Base-by-base conservation (phyloP, 139 green algal species). In the Volvox reticuliferus region DNA sequence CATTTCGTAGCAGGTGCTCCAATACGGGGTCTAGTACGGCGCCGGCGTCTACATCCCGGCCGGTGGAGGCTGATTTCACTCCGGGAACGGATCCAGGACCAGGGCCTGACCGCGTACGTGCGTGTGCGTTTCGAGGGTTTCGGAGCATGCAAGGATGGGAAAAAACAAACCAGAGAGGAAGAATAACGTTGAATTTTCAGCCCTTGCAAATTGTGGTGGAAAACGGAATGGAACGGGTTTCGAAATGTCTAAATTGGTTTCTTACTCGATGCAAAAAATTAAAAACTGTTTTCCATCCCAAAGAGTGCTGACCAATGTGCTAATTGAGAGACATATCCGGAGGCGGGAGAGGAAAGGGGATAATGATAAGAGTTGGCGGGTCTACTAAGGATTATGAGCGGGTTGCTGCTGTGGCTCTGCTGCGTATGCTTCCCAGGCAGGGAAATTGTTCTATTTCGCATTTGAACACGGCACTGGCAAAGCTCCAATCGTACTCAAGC, bases 1-100 rank as follows among this genome's bases (percentile, higher is more conserved):
- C 85, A n/a, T 89, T 92, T 12, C 82, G 77, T 37, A 97, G 87
- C 44, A 97, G 89, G 33, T 95, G 87, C 77, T 95, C 91, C 68
- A 96, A 61, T 26, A 93, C 86, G 9, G 93, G 85, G 83, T 94
- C 92, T 17, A 80, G 83, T 24, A 55, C 44, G 44, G 44, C 44
- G 9, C 44, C 44, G 12, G 9, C 22, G 3, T 32, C 30, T 78
- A 33, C 30, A 28, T 0, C 19, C 14, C 81, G 17, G 30, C 61
- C 77, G 13, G 36, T 2, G 65, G 65, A 73, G 65, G 65, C 65
- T 28, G 21, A 24, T 2, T 12, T 73, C 65, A 5, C 71, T 2
- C 26, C 2, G 71, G 21, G 26, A 35, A 18, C 71, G 14, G 71
- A 14, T 79, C 71, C 71, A 35, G 71, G 22, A 79, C 71, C 71